These are phyloP conservation scores for Sclerotinia minor DNA, from an alignment of 2,329 filamentous ascomycete species.

Conservation along the genomic window DNA sequence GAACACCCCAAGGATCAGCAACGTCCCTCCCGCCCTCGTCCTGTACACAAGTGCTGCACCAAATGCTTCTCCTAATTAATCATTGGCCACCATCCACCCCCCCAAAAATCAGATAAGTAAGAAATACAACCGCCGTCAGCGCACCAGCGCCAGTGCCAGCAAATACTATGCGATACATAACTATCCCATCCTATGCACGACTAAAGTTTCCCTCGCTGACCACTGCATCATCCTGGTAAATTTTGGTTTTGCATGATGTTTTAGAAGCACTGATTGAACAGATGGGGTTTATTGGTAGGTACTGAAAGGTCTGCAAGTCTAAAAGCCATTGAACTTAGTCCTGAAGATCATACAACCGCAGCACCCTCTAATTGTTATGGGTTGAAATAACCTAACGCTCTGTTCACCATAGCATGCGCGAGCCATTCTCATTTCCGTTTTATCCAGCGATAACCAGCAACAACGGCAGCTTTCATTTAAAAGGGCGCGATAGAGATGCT, in stretches of 20 bases:
- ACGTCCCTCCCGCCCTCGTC: conserved; percentile 3
- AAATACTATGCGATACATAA: background rate
- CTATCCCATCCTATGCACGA: conserved; percentile 8
- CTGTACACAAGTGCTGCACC: background rate
- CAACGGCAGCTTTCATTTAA: background rate
- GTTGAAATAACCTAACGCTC: conserved; percentile 1
- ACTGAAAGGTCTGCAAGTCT: background rate
- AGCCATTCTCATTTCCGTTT: background rate
- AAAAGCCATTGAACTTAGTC: background rate
- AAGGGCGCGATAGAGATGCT: too few relatives aligned
- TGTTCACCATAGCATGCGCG: background rate
- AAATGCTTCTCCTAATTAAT: background rate
- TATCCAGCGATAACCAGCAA: background rate
- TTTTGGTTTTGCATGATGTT: background rate
- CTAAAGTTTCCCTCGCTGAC: conserved; percentile 1
- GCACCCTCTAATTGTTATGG: background rate
- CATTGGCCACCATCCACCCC: background rate
- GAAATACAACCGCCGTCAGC: conserved; percentile 18
- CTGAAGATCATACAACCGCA: conserved; percentile 4
- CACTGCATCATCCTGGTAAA: background rate
- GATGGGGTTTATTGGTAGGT: conserved; percentile 4
- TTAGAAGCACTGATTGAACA: background rate
- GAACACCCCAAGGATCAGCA: conserved; percentile 13
- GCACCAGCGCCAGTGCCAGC: conserved; percentile 11
- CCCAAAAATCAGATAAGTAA: conserved; percentile 1